Evolutionary conservation across 1,284 basidiomycete species (phyloP).

Genomic region (Coniferiporia weirii): DNA sequence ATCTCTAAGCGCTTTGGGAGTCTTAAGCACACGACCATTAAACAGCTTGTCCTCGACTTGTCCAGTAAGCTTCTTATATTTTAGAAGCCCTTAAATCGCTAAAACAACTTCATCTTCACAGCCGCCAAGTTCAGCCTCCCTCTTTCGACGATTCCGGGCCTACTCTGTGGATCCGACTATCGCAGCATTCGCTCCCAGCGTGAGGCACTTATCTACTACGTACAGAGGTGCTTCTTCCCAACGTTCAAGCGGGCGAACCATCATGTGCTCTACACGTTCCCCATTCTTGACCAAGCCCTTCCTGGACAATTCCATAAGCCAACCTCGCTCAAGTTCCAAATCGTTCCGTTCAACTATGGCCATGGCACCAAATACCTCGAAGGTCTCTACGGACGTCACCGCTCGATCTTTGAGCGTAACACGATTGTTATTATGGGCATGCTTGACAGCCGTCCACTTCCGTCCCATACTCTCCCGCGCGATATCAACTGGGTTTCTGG

Average conservation of each 20-base stretch:
- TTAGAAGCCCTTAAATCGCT: conserved; percentile 14
- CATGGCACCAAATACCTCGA: not conserved
- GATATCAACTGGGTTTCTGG: conserved; percentile 26
- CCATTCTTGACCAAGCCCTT: conserved; percentile 8
- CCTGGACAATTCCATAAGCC: conserved; percentile 17
- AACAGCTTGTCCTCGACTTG: conserved; percentile 30
- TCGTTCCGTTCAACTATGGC: conserved; percentile 13
- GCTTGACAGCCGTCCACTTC: conserved; percentile 23
- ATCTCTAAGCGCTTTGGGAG: conserved; percentile 20
- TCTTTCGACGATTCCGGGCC: conserved; percentile 19
- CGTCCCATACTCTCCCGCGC: conserved; percentile 22
- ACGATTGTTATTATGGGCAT: conserved; percentile 28
- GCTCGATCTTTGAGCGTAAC: conserved; percentile 13
- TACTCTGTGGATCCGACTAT: conserved; percentile 22
- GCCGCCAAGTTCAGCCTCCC: conserved; percentile 6
- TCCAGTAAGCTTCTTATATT: conserved; percentile 23
- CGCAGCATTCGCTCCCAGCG: conserved; percentile 27
- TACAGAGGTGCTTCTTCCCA: conserved; percentile 28
- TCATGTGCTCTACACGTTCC: conserved; percentile 30
- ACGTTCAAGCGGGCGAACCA: conserved; percentile 24
- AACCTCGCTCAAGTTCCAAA: conserved; percentile 28
- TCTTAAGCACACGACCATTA: conserved; percentile 21
- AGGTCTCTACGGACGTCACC: conserved; percentile 10
- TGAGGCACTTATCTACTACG: conserved; percentile 27
- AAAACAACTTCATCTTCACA: conserved; percentile 10